Conservation (phyloP, 2,329 filamentous ascomycete species). For the Phialemoniopsis sp. region DNA sequence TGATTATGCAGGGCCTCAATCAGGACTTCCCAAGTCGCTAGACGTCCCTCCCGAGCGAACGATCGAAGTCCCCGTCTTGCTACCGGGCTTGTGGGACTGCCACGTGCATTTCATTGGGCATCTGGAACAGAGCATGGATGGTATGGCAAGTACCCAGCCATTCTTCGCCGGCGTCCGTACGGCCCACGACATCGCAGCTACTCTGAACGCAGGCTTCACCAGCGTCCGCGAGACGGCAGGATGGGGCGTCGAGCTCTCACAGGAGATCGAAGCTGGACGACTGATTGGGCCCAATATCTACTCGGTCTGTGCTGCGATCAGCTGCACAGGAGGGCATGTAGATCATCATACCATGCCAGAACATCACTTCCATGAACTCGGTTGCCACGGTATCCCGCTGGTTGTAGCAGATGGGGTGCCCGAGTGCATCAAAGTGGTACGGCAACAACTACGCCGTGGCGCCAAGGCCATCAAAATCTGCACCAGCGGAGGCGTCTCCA, state of each 20-base stretch:
- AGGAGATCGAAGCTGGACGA: not conserved
- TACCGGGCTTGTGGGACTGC: slow-evolving; percentile 1
- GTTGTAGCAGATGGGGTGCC: not conserved
- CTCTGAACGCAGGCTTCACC: not conserved
- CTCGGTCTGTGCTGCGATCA: not conserved
- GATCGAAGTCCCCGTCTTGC: not conserved
- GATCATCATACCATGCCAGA: not conserved
- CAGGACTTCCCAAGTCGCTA: not conserved
- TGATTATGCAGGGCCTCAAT: not conserved
- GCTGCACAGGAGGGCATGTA: not conserved
- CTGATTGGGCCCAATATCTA: not conserved
- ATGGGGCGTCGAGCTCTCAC: not conserved
- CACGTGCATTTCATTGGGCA: slow-evolving; percentile 2
- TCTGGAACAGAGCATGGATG: slow-evolving; percentile 5
- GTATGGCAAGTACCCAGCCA: slow-evolving; percentile 3
- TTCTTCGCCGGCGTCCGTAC: not conserved
- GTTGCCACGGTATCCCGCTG: not conserved
- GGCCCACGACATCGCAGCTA: not conserved
- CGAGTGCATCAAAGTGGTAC: not conserved
- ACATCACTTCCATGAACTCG: not conserved
- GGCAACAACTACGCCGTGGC: not conserved
- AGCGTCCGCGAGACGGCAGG: slow-evolving; percentile 1
- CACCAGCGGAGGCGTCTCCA: not conserved
- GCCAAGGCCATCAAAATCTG: slow-evolving; percentile 1
- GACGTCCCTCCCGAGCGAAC: not conserved